Evolutionary conservation across 2,329 filamentous ascomycete species (phyloP).

Genomic region (Fusarium musae): DNA sequence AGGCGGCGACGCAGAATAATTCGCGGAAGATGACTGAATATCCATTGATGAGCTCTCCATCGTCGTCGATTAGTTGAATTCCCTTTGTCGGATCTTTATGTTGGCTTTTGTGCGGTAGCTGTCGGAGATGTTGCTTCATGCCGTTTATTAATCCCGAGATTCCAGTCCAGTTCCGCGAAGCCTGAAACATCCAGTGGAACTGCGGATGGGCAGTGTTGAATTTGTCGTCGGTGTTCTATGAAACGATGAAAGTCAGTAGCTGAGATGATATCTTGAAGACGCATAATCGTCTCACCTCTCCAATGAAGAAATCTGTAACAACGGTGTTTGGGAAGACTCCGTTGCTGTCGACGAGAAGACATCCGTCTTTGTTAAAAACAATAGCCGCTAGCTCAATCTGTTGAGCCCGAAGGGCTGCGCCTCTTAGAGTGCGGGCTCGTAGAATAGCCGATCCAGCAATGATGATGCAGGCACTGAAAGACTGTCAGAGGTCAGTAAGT

Average conservation of each 20-base stretch:
- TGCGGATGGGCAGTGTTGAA: constrained; percentile 81
- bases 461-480: constrained; percentile 68
- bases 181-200: constrained; percentile 88
- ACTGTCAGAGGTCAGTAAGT: constrained; percentile 52
- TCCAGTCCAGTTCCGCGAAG: constrained; percentile 79
- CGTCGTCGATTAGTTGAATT: constrained; percentile 61
- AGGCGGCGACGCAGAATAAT: constrained; percentile 82
- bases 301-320: constrained; percentile 81
- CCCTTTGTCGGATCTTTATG: constrained; percentile 29
- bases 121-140: constrained; percentile 76
- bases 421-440: constrained; percentile 62
- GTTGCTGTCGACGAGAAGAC: constrained; percentile 75
- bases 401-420: constrained; percentile 68
- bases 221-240: constrained; percentile 68
- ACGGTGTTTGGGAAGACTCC: constrained; percentile 77
- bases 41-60: constrained; percentile 69
- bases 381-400: constrained; percentile 69
- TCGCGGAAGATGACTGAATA: constrained; percentile 84
- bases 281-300: constrained; percentile 58
- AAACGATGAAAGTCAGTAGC: not conserved
- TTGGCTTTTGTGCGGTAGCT: constrained; percentile 51
- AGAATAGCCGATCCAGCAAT: constrained; percentile 68
- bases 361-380: constrained; percentile 74
- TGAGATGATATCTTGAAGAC: not conserved
- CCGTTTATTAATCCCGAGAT: constrained; percentile 74